Base-by-base conservation (phyloP, 2,329 filamentous ascomycete genomes). In the Xylaria sp. region DNA sequence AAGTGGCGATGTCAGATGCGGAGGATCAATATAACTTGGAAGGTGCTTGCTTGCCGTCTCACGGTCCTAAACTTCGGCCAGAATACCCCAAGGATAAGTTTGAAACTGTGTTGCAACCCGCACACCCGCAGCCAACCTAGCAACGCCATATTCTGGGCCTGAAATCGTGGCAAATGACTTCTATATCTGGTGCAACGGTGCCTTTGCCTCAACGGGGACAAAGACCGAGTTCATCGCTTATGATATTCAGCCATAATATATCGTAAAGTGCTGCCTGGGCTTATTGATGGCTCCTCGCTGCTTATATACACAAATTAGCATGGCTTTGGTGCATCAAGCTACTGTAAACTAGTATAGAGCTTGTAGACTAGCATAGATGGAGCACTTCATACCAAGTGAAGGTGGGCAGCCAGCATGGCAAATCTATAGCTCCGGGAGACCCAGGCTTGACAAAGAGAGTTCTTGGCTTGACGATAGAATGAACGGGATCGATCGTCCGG, bases 1-100 rank as follows among this genome's bases (percentile, higher is more conserved):
- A 32, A 62, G 66, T 65, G 63, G 66, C 66, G 25, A 69, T 62
- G 58, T 69, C 60, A 65, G 62, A 62, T 53, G 47, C 53, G 63
- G 57, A 62, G 62, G 35, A 25, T 40, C 6, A 32, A 23, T 50
- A 44, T 32, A 40, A 18, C 32, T 37, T 58, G 29, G 42, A 55
- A 66, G 63, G 51, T 48, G 37, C 9, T 51, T 51, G 32, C 32
- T 35, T 21, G 27, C 5, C 44, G 60, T 53, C 18, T 37, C 27
- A 58, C 23, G 25, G 27, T 21, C 51, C 35, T 42, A 32, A 47
- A 37, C 27, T 60, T 63, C 18, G 47, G 35, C 42, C 27, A 32
- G 32, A 10, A n/a, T 47, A 13, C 37, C 37, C 23, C 25, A 62
- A 35, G 35, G 42, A 51, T 37, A 29, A 29, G 29, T 13, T 47